Conservation (phyloP, 139 green algal genomes). For the Ettlia oleoabundans region DNA sequence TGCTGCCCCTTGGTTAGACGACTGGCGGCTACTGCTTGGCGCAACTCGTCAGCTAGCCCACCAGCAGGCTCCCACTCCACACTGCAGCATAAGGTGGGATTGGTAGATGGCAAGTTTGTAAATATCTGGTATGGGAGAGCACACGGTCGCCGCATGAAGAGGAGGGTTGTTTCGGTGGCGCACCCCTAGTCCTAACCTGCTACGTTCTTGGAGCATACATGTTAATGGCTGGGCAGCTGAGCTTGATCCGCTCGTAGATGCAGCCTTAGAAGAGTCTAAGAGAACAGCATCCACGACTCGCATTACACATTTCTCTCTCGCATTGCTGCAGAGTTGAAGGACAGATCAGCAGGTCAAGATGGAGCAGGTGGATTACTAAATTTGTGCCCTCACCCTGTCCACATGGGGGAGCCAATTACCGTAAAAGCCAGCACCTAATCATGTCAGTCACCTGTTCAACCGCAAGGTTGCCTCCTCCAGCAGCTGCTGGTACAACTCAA, state of each 20-base stretch:
- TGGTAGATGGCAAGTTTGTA: neutral
- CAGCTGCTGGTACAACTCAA: neutral
- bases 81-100: neutral
- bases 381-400: neutral
- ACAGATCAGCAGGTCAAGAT: no score
- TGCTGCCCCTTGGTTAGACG: neutral
- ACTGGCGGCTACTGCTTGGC: neutral
- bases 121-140: neutral
- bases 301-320: no score
- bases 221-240: no score
- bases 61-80: conserved; percentile 7
- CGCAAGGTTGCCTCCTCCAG: neutral
- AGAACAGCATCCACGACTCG: no score
- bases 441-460: neutral
- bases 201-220: no score
- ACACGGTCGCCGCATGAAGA: neutral
- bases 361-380: no score
- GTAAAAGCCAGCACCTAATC: neutral
- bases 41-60: neutral
- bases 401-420: no score
- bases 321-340: no score
- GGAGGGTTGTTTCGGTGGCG: no score
- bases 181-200: no score
- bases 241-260: no score
- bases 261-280: no score